Conservation (phyloP, 2,329 filamentous ascomycete genomes). For the Colletotrichum horii region DNA sequence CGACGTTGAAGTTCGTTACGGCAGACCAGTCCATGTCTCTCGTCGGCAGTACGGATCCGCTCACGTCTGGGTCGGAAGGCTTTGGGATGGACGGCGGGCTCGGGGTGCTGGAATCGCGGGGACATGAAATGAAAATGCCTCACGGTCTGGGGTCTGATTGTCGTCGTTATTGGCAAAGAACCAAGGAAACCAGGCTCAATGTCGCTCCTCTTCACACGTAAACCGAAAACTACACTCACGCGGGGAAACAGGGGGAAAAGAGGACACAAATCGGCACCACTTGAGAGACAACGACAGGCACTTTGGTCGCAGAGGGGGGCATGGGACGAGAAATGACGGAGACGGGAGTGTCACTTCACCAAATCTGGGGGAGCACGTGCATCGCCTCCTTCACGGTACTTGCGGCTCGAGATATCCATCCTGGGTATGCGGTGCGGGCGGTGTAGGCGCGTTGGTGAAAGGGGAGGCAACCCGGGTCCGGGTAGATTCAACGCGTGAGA, state of each 20-base stretch:
- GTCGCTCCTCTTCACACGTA: neutral
- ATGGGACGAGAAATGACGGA: neutral
- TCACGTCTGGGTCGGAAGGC: neutral
- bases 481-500: neutral
- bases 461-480: neutral
- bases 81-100: neutral
- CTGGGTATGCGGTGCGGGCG: neutral
- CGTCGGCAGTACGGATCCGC: neutral
- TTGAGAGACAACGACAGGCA: neutral
- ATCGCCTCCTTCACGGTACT: neutral
- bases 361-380: neutral
- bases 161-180: neutral
- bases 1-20: slow-evolving; percentile 72
- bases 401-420: neutral
- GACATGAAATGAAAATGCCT: neutral
- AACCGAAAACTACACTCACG: neutral
- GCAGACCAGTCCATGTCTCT: slow-evolving; percentile 17
- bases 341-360: neutral
- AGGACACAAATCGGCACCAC: neutral
- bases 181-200: neutral
- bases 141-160: neutral
- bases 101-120: neutral
- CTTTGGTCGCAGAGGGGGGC: neutral
- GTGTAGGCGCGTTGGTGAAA: neutral
- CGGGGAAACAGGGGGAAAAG: neutral